These are phyloP conservation scores for Hirschfeldia incana DNA, from an alignment of 345 rosid genomes.

Conservation along the genomic window DNA sequence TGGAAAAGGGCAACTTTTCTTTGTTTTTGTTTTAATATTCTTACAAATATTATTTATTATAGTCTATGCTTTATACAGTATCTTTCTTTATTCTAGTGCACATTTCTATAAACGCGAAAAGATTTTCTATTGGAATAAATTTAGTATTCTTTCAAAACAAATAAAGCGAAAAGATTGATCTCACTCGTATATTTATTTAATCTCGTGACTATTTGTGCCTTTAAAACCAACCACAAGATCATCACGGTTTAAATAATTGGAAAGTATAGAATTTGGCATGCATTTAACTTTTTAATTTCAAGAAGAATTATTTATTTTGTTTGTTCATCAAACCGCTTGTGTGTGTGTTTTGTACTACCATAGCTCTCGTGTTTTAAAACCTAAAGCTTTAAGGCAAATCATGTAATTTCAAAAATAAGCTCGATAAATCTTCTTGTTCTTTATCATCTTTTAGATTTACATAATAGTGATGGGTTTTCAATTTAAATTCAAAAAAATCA, in stretches of 20 bases:
- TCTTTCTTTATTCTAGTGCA: constrained; percentile 3
- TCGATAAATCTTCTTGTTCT: not conserved
- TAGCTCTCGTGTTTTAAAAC: not conserved
- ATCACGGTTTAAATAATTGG: constrained; percentile 9
- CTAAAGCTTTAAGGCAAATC: not conserved
- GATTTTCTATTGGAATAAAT: not conserved
- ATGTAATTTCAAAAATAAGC: not conserved
- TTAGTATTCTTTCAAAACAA: not conserved
- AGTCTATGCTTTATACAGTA: not conserved
- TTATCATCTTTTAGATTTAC: not conserved
- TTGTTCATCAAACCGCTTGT: too few relatives aligned
- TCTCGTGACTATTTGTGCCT: constrained; percentile 13
- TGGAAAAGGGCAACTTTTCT: constrained; percentile 27
- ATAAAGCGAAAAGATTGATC: not conserved
- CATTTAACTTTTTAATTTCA: not conserved
- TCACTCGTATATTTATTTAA: constrained; percentile 14
- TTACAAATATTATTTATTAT: not conserved
- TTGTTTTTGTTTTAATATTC: not conserved
- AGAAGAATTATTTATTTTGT: not conserved
- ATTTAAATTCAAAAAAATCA: not conserved
- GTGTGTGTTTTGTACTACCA: too few relatives aligned
- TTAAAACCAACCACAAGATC: constrained; percentile 16
- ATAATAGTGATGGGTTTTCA: not conserved
- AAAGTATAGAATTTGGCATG: not conserved
- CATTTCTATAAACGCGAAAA: not conserved